phyloP scores from a whole-genome alignment of 2,329 filamentous ascomycete genomes.

The Xylaria sp. region DNA sequence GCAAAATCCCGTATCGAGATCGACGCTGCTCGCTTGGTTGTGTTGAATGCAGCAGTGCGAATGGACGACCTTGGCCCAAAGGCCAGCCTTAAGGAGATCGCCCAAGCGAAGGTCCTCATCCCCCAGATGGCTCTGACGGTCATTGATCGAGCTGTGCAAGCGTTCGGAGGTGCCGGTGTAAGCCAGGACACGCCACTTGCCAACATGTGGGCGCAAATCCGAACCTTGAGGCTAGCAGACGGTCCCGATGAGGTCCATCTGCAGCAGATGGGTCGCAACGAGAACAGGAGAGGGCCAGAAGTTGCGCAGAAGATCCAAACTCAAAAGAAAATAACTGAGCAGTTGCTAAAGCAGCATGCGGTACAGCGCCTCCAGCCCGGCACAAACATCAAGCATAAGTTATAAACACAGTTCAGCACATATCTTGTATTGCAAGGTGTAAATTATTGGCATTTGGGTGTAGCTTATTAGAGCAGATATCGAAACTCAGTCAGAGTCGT shows the following conservation, averaged over 20 bases:
- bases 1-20: slow-evolving; percentile 93
- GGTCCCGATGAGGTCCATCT: slow-evolving; percentile 96
- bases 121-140: slow-evolving; percentile 84
- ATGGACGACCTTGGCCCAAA: slow-evolving; percentile 93
- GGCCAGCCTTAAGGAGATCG: slow-evolving; percentile 90
- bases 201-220: slow-evolving; percentile 80
- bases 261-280: slow-evolving; percentile 81
- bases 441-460: slow-evolving; percentile 24
- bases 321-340: slow-evolving; percentile 72
- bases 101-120: slow-evolving; percentile 92
- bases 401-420: slow-evolving; percentile 49
- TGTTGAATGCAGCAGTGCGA: slow-evolving; percentile 93
- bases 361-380: slow-evolving; percentile 60
- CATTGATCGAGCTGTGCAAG: slow-evolving; percentile 93
- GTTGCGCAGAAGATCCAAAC: slow-evolving; percentile 69
- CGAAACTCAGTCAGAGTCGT: background rate
- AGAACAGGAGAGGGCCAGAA: slow-evolving; percentile 75
- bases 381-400: slow-evolving; percentile 60
- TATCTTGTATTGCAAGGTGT: slow-evolving; percentile 5
- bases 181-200: slow-evolving; percentile 94
- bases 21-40: slow-evolving; percentile 86
- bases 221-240: slow-evolving; percentile 87
- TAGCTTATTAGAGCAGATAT: background rate
- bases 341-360: slow-evolving; percentile 71
- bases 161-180: slow-evolving; percentile 89